Evolutionary conservation across 176 grass and related monocot species (phyloP).

Genomic region (Hyparrhenia diplandra): DNA sequence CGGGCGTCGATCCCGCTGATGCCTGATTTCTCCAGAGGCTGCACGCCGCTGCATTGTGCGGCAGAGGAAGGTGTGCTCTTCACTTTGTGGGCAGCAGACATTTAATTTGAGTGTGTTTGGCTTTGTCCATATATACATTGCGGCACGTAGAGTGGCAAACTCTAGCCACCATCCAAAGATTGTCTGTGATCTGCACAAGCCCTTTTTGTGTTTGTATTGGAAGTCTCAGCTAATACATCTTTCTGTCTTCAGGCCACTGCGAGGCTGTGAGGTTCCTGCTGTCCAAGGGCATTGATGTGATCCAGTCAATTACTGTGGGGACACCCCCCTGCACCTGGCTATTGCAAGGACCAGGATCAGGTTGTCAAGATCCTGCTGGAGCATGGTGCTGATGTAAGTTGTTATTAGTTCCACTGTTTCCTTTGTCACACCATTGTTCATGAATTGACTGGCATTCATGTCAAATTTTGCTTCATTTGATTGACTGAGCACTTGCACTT

Average conservation of each 20-base stretch:
- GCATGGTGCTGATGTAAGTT: conserved; percentile 38
- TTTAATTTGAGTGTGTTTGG: neutral
- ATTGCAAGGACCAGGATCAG: neutral
- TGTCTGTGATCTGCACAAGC: neutral
- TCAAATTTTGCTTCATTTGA: neutral
- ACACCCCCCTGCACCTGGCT: conserved; percentile 38
- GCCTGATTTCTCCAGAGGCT: neutral
- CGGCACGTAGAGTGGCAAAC: too few species aligned
- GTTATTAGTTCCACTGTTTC: neutral
- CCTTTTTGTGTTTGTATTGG: neutral
- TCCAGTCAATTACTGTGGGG: neutral
- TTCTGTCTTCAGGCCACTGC: conserved; percentile 1
- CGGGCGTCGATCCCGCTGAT: conserved; percentile 26
- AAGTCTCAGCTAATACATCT: neutral
- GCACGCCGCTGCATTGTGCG: conserved; percentile 35
- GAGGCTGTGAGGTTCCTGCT: conserved; percentile 20
- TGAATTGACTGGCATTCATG: neutral
- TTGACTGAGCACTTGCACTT: neutral
- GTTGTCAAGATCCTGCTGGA: conserved; percentile 36
- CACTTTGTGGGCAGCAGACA: neutral
- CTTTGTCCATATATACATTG: neutral
- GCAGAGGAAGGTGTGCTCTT: conserved; percentile 19
- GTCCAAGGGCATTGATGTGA: conserved; percentile 39
- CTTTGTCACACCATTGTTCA: neutral
- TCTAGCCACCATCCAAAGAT: neutral